Conservation (phyloP, 371 early-diverging fungal genomes). For the Mucor mucedo region DNA sequence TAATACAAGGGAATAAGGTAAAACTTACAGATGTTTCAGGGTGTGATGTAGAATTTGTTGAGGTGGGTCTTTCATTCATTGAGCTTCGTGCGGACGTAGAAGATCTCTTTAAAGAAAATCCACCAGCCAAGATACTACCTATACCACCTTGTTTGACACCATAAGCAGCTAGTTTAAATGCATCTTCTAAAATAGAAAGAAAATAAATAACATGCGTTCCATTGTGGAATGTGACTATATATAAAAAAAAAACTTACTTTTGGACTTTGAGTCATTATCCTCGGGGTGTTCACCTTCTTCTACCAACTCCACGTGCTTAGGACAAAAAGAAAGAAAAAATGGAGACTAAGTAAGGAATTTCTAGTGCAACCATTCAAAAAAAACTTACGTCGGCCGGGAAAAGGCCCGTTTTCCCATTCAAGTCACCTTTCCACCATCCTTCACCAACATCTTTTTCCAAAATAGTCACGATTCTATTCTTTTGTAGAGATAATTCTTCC, state of each 20-base stretch:
- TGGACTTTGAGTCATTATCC: conserved; percentile 19
- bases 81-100: conserved; percentile 12
- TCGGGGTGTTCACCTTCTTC: conserved; percentile 4
- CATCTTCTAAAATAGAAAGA: conserved; percentile 3
- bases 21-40: background rate
- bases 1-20: background rate
- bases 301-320: conserved; percentile 31
- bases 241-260: conserved; percentile 14
- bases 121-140: conserved; percentile 76
- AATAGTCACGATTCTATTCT: conserved; percentile 67
- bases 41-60: background rate
- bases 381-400: conserved; percentile 62
- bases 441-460: conserved; percentile 59
- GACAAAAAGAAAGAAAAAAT: background rate
- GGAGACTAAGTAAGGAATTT: background rate
- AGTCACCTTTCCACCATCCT: conserved; percentile 70
- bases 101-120: conserved; percentile 15
- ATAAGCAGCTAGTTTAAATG: conserved; percentile 71
- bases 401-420: conserved; percentile 59
- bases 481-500: conserved; percentile 66
- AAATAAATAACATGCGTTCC: background rate
- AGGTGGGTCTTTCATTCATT: conserved; percentile 11
- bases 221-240: background rate
- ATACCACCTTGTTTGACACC: conserved; percentile 85
- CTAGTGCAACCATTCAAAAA: background rate